These are phyloP conservation scores for Candida bentonensis DNA, from an alignment of 805 yeast species.

Conservation along the genomic window DNA sequence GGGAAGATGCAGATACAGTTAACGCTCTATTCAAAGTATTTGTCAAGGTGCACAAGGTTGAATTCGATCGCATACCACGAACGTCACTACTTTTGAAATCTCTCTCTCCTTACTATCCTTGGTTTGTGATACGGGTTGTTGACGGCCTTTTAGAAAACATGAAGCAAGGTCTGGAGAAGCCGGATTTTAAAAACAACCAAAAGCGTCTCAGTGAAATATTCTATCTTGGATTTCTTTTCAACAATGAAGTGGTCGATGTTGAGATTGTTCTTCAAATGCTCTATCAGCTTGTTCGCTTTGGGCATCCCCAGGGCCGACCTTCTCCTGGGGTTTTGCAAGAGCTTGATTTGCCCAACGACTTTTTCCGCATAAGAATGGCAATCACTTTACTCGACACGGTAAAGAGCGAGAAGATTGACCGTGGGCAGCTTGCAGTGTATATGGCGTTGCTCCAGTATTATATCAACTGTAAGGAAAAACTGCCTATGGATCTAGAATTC, in stretches of 20 bases:
- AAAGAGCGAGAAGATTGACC: conserved; percentile 9
- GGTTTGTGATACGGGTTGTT: conserved; percentile 32
- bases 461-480: conserved; percentile 41
- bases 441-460: conserved; percentile 60
- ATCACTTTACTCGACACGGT: conserved; percentile 28
- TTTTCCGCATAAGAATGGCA: conserved; percentile 53
- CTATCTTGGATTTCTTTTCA: conserved; percentile 45
- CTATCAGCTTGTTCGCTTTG: conserved; percentile 46
- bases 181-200: conserved; percentile 46
- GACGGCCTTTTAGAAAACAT: conserved; percentile 57
- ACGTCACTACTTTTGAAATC: conserved; percentile 36
- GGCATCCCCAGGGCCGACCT: conserved; percentile 51
- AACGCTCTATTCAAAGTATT: conserved; percentile 30
- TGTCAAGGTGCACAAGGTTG: conserved; percentile 45
- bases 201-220: conserved; percentile 45
- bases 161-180: conserved; percentile 48
- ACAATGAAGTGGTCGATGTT: conserved; percentile 31
- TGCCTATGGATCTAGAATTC: conserved; percentile 51
- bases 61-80: conserved; percentile 37
- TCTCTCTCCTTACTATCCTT: conserved; percentile 23
- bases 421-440: conserved; percentile 25
- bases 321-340: conserved; percentile 25
- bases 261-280: conserved; percentile 36
- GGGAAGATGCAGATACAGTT: conserved; percentile 27
- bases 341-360: conserved; percentile 53